Conservation (phyloP, 495 filamentous ascomycete genomes). For the Podospora australis region DNA sequence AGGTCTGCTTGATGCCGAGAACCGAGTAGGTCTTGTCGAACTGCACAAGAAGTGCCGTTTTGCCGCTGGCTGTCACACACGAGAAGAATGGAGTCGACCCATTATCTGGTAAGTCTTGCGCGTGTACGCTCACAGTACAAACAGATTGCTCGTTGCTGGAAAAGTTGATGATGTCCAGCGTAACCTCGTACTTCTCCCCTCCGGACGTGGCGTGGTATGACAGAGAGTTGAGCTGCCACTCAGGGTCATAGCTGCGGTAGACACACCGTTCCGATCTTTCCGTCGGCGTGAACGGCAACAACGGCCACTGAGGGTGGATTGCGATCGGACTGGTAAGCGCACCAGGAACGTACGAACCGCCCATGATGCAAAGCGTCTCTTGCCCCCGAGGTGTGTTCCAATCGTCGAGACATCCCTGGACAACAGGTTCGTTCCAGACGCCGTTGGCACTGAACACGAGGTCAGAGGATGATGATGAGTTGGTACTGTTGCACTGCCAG, state of each 20-base stretch:
- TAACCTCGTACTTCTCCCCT: slow-evolving; percentile 5
- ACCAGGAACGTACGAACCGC: slow-evolving; percentile 18
- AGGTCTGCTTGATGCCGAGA: slow-evolving; percentile 17
- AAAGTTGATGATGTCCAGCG: slow-evolving; percentile 13
- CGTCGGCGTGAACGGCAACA: slow-evolving; percentile 13
- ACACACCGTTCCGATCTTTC: slow-evolving; percentile 12
- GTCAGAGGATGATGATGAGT: neutral
- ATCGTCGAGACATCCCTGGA: slow-evolving; percentile 18
- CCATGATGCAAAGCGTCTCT: slow-evolving; percentile 19
- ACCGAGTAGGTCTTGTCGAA: slow-evolving; percentile 12
- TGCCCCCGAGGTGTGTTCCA: slow-evolving; percentile 12
- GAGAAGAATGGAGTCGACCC: slow-evolving; percentile 12
- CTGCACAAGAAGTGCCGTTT: slow-evolving; percentile 5
- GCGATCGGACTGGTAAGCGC: slow-evolving; percentile 12
- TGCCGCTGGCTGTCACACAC: slow-evolving; percentile 3
- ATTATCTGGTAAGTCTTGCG: neutral
- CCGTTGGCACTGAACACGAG: slow-evolving; percentile 14
- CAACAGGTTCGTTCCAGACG: slow-evolving; percentile 12
- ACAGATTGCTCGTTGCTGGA: slow-evolving; percentile 8
- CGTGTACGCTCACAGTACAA: slow-evolving; percentile 10
- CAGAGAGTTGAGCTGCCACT: slow-evolving; percentile 16
- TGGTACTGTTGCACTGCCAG: slow-evolving; percentile 11
- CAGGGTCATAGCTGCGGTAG: slow-evolving; percentile 14
- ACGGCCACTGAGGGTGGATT: slow-evolving; percentile 18
- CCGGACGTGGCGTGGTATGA: slow-evolving; percentile 7